Percentiles rank a stretch among this genome's conserved stretches.
These are phyloP conservation scores for Gossypioides kirkii DNA, from an alignment of 345 rosid genomes.

Conservation along the genomic window DNA sequence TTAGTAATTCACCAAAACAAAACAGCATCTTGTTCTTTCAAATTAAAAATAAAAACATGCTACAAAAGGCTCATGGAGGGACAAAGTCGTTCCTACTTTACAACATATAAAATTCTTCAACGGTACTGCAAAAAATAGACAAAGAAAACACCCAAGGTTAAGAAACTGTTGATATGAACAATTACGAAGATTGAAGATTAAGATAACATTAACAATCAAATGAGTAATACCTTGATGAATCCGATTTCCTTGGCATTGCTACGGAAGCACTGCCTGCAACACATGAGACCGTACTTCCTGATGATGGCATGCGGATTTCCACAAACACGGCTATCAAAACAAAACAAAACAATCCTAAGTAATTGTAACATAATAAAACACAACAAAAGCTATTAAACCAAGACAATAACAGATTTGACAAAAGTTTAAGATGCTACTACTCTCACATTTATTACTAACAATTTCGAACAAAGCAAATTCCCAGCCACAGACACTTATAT, in stretches of 20 bases:
- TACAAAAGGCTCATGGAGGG: not conserved
- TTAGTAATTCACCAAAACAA: not conserved
- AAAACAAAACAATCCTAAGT: constrained; percentile 9
- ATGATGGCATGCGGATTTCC: constrained; percentile 39
- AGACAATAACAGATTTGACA: not conserved
- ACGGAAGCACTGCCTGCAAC: constrained; percentile 31
- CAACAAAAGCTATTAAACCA: not conserved
- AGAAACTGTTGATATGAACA: not conserved
- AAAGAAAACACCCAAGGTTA: not conserved
- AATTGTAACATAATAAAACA: not conserved
- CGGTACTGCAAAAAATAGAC: constrained; percentile 6
- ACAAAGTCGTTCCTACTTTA: not conserved
- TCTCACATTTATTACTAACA: not conserved
- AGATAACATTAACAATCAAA: not conserved
- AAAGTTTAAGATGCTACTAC: not conserved
- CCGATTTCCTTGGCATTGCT: constrained; percentile 36
- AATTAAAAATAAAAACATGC: not conserved
- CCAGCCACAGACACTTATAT: not conserved
- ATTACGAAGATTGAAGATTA: not conserved
- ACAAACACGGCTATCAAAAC: constrained; percentile 30
- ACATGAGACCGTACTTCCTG: constrained; percentile 37
- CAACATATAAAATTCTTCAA: not conserved
- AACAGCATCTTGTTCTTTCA: not conserved
- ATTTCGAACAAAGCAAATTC: not conserved
- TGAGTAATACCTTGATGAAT: constrained; percentile 2